These are phyloP conservation scores for Boehmeria nivea DNA, from an alignment of 306 rosid species.

Conservation along the genomic window DNA sequence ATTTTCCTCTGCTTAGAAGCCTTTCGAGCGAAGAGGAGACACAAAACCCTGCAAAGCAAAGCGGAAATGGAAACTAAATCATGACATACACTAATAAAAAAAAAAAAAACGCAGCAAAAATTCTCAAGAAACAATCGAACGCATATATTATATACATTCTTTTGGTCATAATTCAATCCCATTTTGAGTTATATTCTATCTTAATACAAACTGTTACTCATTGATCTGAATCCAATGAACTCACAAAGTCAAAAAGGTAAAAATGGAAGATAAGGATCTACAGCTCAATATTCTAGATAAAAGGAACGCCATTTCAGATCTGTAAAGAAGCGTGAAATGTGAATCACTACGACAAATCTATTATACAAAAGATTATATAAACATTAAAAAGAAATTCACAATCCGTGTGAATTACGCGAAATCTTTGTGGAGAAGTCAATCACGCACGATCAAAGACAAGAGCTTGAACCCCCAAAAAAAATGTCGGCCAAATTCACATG, in stretches of 20 bases:
- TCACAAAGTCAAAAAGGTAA: neutral
- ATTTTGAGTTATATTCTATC: neutral
- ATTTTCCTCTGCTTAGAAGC: slow-evolving; percentile 11
- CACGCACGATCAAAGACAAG: too few species aligned
- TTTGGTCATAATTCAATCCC: too few species aligned
- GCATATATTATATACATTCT: neutral
- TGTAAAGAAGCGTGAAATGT: neutral
- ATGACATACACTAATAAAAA: slow-evolving; percentile 2
- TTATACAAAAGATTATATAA: neutral
- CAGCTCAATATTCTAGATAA: neutral
- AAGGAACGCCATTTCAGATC: neutral
- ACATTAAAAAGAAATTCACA: too few species aligned
- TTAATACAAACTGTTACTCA: neutral
- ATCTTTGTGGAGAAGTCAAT: too few species aligned
- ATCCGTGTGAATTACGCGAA: too few species aligned
- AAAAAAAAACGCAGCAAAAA: neutral
- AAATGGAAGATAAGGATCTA: neutral
- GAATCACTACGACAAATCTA: neutral
- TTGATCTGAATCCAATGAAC: neutral
- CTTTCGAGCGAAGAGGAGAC: slow-evolving; percentile 55
- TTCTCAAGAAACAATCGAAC: neutral
- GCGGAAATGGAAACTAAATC: neutral
- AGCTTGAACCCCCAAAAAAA: neutral
- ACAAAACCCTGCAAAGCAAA: slow-evolving; percentile 37
- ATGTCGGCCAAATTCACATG: neutral